Base-by-base conservation (phyloP, 75 land plant genomes). In the Adiantum capillusveneris region DNA sequence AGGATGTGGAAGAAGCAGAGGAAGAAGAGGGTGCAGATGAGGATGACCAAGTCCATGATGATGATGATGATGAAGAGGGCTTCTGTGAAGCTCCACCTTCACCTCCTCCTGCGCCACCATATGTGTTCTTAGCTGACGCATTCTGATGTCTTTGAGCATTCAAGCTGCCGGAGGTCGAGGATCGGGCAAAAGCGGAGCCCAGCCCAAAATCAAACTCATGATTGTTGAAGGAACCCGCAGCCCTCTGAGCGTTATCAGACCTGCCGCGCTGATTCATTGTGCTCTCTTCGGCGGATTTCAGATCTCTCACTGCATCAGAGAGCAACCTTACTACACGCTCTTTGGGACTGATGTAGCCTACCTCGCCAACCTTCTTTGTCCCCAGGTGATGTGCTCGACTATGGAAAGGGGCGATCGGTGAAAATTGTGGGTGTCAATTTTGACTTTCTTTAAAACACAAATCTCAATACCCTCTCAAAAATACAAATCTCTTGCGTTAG, bases 141-240 rank as follows among this genome's bases (percentile, higher is more conserved):
- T 3, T 34, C 22, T 59, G 60, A 25, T 58, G 19, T 50, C 65
- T 78, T 62, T 74, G 81, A 16, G 65, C 81, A 25, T 70, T 79
- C 24, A 79, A 53, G 13, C 69, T 58, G 29, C 44, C 59, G 66
- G 66, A 59, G 25, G 67, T 41, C 1, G 41, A 54, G 11, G 55
- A 34, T 5, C 55, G 43, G 27, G 70, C 34, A 29, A 71, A 57
- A 13, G 62, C 68, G 11, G 66, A 54, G 42, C 78, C 71, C 16
- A 80, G 59, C 13, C 76, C 83, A 58, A 81, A 81, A 68, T 81
- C 81, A 50, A 81, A 81, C 44, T 65, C 67, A 54, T 68, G 70
- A 48, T 65, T 81, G 58, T 46, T 69, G 39, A 77, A 66, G 11
- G 82, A 67, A 0, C 42, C 65, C 11, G 83, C 83, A 34, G 80